phyloP scores from a whole-genome alignment of 208 protist species.

The Trichomonas tenax region DNA sequence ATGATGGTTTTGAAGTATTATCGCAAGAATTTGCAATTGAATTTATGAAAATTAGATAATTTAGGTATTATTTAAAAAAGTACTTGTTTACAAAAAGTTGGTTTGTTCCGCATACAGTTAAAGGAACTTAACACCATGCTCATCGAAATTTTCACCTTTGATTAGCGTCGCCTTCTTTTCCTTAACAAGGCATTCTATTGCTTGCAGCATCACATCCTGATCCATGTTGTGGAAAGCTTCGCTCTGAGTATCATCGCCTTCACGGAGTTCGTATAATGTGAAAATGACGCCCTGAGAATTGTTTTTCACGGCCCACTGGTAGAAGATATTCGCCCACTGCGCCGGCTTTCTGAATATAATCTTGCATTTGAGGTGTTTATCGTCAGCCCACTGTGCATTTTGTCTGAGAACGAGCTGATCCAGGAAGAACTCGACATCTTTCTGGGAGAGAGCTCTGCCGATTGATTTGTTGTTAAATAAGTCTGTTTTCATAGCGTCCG shows the following conservation, averaged over 20 bases:
- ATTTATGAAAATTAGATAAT: too few species aligned
- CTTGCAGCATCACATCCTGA: background rate
- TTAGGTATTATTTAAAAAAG: too few species aligned
- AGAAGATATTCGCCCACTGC: background rate
- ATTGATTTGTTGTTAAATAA: slow-evolving; percentile 14
- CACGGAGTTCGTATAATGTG: background rate
- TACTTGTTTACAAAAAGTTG: background rate
- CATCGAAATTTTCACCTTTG: background rate
- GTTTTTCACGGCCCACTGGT: background rate
- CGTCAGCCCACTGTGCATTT: background rate
- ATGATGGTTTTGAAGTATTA: too few species aligned
- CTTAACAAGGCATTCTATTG: background rate
- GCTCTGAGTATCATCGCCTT: background rate
- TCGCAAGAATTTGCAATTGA: too few species aligned
- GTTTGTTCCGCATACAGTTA: too few species aligned
- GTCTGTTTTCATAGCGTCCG: background rate
- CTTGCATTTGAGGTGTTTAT: background rate
- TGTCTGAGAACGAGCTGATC: background rate
- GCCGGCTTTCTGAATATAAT: background rate
- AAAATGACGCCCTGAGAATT: background rate
- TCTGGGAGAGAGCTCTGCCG: background rate
- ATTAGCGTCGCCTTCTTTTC: background rate
- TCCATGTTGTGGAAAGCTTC: background rate
- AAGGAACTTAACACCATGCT: background rate
- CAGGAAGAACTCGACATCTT: background rate